Evolutionary conservation across 164 flowering plant species (phyloP).

Genomic region (Dillenia turbinata): DNA sequence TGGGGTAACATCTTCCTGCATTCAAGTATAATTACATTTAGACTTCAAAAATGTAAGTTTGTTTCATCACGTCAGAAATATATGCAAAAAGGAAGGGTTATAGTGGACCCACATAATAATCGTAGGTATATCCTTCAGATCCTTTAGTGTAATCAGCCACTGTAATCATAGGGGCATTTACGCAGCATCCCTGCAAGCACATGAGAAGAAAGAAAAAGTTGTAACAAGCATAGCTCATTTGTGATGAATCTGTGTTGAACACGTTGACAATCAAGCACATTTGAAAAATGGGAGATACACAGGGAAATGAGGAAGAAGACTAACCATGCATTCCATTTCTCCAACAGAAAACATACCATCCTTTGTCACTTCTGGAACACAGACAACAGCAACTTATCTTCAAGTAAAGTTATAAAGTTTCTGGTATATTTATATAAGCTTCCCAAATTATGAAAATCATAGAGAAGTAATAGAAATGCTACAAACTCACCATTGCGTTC

Average conservation of each 20-base stretch:
- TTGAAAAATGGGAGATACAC: not conserved
- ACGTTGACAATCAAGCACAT: not conserved
- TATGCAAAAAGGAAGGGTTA: not conserved
- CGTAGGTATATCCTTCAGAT: constrained; percentile 95
- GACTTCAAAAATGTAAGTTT: constrained; percentile 1
- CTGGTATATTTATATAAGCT: too few relatives aligned
- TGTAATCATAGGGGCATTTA: constrained; percentile 99
- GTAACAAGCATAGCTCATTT: not conserved
- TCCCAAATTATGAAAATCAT: not conserved
- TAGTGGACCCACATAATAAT: constrained; percentile 66
- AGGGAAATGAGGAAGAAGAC: constrained; percentile 12
- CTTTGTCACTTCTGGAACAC: constrained; percentile 85
- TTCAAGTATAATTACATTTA: constrained; percentile 6
- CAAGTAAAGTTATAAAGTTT: too few relatives aligned
- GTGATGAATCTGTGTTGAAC: not conserved
- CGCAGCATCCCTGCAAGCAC: constrained; percentile 80
- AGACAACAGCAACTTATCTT: too few relatives aligned
- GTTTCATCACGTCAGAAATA: not conserved
- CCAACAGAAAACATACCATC: constrained; percentile 99
- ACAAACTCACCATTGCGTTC: constrained; percentile 80
- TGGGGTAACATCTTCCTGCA: constrained; percentile 96
- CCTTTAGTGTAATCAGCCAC: constrained; percentile 98
- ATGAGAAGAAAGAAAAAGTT: constrained; percentile 5
- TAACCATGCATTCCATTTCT: constrained; percentile 99
- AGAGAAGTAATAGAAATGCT: not conserved